A percentile compares a stretch with the other conserved stretches of the same genome.
phyloP scores from a whole-genome alignment of 805 yeast genomes.

The Myxozyma mucilagina region DNA sequence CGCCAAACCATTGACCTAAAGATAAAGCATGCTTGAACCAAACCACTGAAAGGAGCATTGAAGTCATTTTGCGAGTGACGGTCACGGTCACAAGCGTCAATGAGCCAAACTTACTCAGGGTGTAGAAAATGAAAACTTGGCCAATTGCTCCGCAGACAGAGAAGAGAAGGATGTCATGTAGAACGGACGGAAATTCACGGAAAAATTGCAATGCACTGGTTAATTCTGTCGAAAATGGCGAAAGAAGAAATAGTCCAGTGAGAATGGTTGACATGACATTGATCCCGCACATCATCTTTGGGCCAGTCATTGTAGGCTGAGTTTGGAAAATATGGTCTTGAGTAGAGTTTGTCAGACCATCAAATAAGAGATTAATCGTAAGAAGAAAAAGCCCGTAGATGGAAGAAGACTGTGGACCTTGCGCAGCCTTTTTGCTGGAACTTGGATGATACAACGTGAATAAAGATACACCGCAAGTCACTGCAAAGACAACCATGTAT shows the following conservation, averaged over 20 bases:
- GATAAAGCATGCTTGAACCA: conserved; percentile 78
- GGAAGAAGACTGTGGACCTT: conserved; percentile 39
- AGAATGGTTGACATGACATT: conserved; percentile 50
- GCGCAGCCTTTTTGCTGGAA: conserved; percentile 37
- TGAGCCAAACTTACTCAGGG: conserved; percentile 82
- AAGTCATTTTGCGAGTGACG: conserved; percentile 93
- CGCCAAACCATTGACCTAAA: conserved; percentile 73
- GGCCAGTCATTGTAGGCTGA: conserved; percentile 64
- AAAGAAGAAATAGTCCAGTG: conserved; percentile 43
- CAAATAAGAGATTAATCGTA: conserved; percentile 66
- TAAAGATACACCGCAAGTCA: conserved; percentile 77
- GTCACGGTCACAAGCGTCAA: conserved; percentile 86
- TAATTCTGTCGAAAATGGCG: conserved; percentile 52
- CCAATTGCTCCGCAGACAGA: conserved; percentile 86
- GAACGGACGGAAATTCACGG: conserved; percentile 52
- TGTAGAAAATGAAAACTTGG: conserved; percentile 86
- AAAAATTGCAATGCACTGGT: conserved; percentile 53
- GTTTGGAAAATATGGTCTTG: conserved; percentile 79
- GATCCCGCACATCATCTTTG: conserved; percentile 79
- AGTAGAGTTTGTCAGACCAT: conserved; percentile 90
- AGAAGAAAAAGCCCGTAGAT: conserved; percentile 63
- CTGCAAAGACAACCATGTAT: conserved; percentile 71
- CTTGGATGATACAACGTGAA: conserved; percentile 62
- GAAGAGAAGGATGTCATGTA: conserved; percentile 62
- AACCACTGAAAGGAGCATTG: conserved; percentile 86